phyloP scores from a whole-genome alignment of 2,329 filamentous ascomycete species.

The Nigrograna mackinnonii region DNA sequence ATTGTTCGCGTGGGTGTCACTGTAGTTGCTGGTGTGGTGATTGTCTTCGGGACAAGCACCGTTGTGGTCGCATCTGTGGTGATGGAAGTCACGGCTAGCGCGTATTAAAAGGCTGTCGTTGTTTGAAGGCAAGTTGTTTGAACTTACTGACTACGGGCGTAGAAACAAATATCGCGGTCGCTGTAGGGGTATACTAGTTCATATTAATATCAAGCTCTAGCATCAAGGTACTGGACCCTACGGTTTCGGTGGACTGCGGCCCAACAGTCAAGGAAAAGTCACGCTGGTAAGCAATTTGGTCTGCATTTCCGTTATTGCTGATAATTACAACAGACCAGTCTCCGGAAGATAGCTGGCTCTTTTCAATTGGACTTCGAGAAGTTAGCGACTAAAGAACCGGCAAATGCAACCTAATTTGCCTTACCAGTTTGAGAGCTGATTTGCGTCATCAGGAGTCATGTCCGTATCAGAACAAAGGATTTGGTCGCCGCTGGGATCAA shows the following conservation, averaged over 20 bases:
- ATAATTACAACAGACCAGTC: slow-evolving; percentile 45
- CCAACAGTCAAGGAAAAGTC: slow-evolving; percentile 45
- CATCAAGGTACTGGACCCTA: too few relatives aligned
- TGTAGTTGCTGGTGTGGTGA: slow-evolving; percentile 23
- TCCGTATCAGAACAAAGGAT: slow-evolving; percentile 39
- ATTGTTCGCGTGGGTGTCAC: slow-evolving; percentile 24
- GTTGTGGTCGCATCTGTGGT: slow-evolving; percentile 20
- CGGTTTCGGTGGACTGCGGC: slow-evolving; percentile 34
- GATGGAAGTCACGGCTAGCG: slow-evolving; percentile 15
- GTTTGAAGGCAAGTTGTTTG: neutral
- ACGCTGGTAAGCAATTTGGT: slow-evolving; percentile 44
- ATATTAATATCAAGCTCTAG: neutral
- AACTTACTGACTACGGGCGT: slow-evolving; percentile 22
- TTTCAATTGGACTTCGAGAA: slow-evolving; percentile 29
- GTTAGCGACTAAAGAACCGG: neutral
- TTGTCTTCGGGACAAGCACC: slow-evolving; percentile 7
- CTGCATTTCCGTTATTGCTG: slow-evolving; percentile 44
- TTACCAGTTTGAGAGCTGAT: slow-evolving; percentile 40
- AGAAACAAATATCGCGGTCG: slow-evolving; percentile 11
- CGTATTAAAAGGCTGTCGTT: neutral
- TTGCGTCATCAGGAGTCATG: slow-evolving; percentile 38
- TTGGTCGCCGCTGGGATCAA: slow-evolving; percentile 44
- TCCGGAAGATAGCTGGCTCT: slow-evolving; percentile 39
- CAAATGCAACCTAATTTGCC: neutral
- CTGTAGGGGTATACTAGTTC: slow-evolving; percentile 18